These are phyloP conservation scores for Sporothrix phasma DNA, from an alignment of 2,329 filamentous ascomycete species.

Conservation along the genomic window DNA sequence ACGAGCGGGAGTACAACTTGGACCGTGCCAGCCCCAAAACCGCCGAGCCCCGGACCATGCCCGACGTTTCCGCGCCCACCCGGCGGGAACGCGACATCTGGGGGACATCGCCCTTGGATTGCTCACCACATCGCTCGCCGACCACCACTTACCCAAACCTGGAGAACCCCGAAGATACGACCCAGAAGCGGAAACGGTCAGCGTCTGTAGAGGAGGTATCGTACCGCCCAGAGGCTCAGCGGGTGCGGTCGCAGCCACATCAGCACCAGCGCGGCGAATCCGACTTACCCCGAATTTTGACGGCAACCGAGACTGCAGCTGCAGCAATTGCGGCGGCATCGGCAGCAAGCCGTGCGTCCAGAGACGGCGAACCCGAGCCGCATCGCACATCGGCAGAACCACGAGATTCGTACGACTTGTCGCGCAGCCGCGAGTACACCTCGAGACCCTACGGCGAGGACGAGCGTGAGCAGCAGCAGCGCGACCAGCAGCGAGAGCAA, in stretches of 20 bases:
- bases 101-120: slow-evolving; percentile 33
- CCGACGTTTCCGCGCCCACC: slow-evolving; percentile 21
- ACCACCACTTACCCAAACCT: slow-evolving; percentile 31
- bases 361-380: slow-evolving; percentile 3
- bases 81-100: slow-evolving; percentile 33
- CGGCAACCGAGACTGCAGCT: slow-evolving; percentile 8
- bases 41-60: slow-evolving; percentile 21
- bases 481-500: slow-evolving; percentile 17
- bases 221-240: background rate
- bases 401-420: slow-evolving; percentile 13
- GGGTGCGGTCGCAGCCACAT: slow-evolving; percentile 24
- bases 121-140: slow-evolving; percentile 31
- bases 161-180: slow-evolving; percentile 40
- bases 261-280: slow-evolving; percentile 15
- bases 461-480: slow-evolving; percentile 5
- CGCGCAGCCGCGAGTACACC: background rate
- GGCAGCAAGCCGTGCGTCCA: background rate
- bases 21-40: slow-evolving; percentile 12
- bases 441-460: background rate
- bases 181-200: slow-evolving; percentile 61
- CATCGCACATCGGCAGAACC: slow-evolving; percentile 4
- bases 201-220: slow-evolving; percentile 36
- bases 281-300: background rate
- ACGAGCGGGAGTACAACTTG: slow-evolving; percentile 25
- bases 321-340: slow-evolving; percentile 14